Evolutionary conservation across 345 rosid genomes (phyloP).

Genomic region (Eucalyptus marginata): DNA sequence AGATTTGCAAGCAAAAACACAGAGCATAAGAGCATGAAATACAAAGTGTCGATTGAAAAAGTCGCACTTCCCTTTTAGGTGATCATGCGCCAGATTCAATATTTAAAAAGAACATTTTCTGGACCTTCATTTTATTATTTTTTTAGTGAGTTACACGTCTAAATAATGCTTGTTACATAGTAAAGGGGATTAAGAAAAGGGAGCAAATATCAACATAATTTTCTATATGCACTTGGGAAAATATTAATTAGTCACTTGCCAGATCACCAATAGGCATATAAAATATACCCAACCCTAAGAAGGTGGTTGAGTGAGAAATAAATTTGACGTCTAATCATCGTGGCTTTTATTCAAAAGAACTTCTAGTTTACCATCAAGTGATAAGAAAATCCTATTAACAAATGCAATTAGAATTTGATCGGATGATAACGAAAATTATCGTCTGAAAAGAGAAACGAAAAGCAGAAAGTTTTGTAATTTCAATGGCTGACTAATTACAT

Average conservation of each 20-base stretch:
- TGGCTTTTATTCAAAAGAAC: neutral
- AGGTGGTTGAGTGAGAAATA: neutral
- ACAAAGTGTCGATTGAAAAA: neutral
- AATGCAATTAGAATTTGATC: rapidly evolving
- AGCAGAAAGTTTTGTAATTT: neutral
- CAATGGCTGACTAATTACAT: neutral
- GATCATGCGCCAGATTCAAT: neutral
- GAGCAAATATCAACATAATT: neutral
- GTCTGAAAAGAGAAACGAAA: neutral
- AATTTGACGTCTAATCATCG: neutral
- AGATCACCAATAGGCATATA: neutral
- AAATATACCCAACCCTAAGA: neutral
- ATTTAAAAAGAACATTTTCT: neutral
- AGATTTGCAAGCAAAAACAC: neutral
- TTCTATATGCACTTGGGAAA: neutral
- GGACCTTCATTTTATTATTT: neutral
- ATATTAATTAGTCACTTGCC: neutral
- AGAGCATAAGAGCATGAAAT: neutral
- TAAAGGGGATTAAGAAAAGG: neutral
- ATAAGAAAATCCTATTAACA: neutral
- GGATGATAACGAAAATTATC: neutral
- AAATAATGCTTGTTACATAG: neutral
- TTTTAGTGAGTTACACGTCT: neutral
- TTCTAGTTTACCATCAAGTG: neutral
- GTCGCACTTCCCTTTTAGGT: neutral